Evolutionary conservation across 495 filamentous ascomycete genomes (phyloP).

Genomic region (Neurospora africana): DNA sequence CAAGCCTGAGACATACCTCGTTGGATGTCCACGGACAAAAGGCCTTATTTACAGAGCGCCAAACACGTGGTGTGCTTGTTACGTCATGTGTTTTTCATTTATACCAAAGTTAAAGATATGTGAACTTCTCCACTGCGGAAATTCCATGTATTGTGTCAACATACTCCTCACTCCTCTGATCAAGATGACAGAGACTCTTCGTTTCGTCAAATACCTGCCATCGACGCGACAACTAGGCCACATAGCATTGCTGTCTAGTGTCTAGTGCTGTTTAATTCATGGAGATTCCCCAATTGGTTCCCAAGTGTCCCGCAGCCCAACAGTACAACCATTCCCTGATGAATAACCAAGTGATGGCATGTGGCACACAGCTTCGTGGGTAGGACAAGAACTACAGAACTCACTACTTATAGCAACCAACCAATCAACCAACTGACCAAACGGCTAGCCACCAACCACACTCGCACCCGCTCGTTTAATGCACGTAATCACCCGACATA

Average conservation of each 20-base stretch:
- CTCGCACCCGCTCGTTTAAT: neutral
- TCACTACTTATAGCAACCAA: neutral
- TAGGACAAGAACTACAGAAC: neutral
- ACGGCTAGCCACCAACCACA: neutral
- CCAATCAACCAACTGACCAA: neutral
- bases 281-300: neutral
- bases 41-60: neutral
- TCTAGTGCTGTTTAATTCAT: neutral
- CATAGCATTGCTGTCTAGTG: neutral
- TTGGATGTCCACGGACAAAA: neutral
- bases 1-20: neutral
- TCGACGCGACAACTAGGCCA: neutral
- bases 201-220: neutral
- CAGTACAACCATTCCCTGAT: neutral
- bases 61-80: neutral
- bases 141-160: neutral
- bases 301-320: neutral
- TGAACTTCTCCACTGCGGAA: neutral
- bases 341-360: neutral
- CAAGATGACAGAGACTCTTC: neutral
- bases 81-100: neutral
- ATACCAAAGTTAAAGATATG: neutral
- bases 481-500: neutral
- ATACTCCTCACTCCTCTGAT: neutral
- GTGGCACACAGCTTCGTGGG: neutral